phyloP scores from a whole-genome alignment of 495 filamentous ascomycete species.

The Trichocladium antarcticum region DNA sequence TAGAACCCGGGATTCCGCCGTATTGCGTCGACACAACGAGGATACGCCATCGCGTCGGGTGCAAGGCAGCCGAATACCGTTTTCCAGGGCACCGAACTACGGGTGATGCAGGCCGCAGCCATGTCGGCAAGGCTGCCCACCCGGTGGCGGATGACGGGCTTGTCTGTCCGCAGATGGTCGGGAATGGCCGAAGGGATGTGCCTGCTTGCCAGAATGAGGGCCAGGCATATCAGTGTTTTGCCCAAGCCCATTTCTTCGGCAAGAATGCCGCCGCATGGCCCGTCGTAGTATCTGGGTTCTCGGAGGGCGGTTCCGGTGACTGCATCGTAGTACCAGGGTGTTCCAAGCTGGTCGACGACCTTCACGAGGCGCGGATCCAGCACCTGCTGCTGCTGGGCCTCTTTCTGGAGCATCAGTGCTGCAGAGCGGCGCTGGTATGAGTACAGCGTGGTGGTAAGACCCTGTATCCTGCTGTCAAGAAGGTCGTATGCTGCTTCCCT shows the following conservation, averaged over 20 bases:
- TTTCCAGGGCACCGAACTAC: constrained; percentile 59
- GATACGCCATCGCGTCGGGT: constrained; percentile 30
- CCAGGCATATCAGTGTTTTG: constrained; percentile 81
- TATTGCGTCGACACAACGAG: constrained; percentile 46
- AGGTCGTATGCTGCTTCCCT: constrained; percentile 52
- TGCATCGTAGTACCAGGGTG: constrained; percentile 61
- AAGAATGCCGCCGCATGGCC: constrained; percentile 64
- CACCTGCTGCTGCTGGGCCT: constrained; percentile 50
- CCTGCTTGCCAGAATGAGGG: constrained; percentile 70
- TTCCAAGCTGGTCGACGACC: constrained; percentile 47
- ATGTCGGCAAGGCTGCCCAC: constrained; percentile 43
- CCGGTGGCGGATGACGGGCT: constrained; percentile 6
- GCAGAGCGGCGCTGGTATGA: constrained; percentile 73
- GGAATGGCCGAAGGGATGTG: constrained; percentile 57
- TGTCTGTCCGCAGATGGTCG: constrained; percentile 16
- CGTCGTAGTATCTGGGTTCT: constrained; percentile 60
- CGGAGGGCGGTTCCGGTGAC: constrained; percentile 48
- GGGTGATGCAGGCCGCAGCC: constrained; percentile 57
- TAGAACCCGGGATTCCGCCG: constrained; percentile 45
- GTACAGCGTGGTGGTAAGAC: constrained; percentile 59
- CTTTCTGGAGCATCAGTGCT: constrained; percentile 76
- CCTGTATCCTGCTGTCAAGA: constrained; percentile 43
- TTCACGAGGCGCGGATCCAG: constrained; percentile 63
- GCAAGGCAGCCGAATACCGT: constrained; percentile 36
- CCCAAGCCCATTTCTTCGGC: constrained; percentile 64